Conservation (phyloP, 179 eudicot genomes). For the Kewa caespitosa region DNA sequence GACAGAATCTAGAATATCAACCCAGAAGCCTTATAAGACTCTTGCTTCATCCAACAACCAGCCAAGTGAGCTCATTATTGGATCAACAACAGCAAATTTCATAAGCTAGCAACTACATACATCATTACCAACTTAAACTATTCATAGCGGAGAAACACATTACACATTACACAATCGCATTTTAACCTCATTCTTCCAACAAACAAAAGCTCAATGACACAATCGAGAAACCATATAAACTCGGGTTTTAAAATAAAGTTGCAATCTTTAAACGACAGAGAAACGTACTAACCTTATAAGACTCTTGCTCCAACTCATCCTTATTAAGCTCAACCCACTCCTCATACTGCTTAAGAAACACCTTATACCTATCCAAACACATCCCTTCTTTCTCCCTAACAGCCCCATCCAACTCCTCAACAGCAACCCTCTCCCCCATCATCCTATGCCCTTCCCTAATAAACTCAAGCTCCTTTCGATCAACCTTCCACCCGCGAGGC, state of each 20-base stretch:
- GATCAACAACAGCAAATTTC: slow-evolving; percentile 8
- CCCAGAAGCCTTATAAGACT: slow-evolving; percentile 66
- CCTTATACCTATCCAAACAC: slow-evolving; percentile 82
- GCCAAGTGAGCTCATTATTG: neutral
- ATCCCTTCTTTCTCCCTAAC: slow-evolving; percentile 46
- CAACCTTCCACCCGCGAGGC: slow-evolving; percentile 88
- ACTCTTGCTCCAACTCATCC: slow-evolving; percentile 82
- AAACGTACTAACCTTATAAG: slow-evolving; percentile 56
- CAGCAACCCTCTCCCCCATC: slow-evolving; percentile 51
- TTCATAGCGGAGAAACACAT: neutral
- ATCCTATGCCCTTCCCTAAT: slow-evolving; percentile 81
- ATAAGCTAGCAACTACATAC: neutral
- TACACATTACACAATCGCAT: no score
- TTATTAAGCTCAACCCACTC: slow-evolving; percentile 84
- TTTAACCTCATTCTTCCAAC: no score
- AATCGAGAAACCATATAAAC: neutral
- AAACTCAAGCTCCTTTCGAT: slow-evolving; percentile 75
- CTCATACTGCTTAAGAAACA: slow-evolving; percentile 79
- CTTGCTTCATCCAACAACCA: slow-evolving; percentile 66
- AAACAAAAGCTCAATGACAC: neutral
- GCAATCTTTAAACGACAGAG: neutral
- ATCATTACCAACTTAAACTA: neutral
- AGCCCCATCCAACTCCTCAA: slow-evolving; percentile 49
- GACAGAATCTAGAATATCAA: no score
- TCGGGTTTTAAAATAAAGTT: no score